Evolutionary conservation across 164 flowering plant genomes (phyloP).

Genomic region (Dillenia suffruticosa): DNA sequence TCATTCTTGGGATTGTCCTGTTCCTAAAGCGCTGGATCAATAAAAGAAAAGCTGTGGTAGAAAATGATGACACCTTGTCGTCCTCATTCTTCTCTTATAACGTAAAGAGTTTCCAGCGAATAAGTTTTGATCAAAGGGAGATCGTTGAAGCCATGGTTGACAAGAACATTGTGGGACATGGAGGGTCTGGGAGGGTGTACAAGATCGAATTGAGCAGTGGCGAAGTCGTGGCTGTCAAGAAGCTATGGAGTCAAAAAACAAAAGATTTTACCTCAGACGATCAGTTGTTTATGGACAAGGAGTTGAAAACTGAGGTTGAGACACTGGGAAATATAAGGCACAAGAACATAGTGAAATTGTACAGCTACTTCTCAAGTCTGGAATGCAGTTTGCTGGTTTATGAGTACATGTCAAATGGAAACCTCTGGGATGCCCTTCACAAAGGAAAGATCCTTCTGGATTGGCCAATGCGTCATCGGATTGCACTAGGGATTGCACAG

Average conservation of each 20-base stretch:
- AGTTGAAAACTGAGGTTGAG: conserved; percentile 78
- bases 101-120: conserved; percentile 72
- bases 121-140: conserved; percentile 60
- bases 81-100: conserved; percentile 57
- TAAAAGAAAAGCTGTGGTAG: conserved; percentile 28
- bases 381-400: conserved; percentile 74
- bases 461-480: conserved; percentile 83
- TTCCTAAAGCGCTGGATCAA: conserved; percentile 43
- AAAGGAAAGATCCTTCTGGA: conserved; percentile 47
- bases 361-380: conserved; percentile 66
- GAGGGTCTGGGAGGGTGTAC: conserved; percentile 93
- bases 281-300: conserved; percentile 48
- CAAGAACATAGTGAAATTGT: conserved; percentile 89
- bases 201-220: conserved; percentile 64
- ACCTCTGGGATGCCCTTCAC: conserved; percentile 90
- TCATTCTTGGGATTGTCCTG: conserved; percentile 45
- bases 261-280: conserved; percentile 52
- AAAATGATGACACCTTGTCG: conserved; percentile 43
- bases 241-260: conserved; percentile 57
- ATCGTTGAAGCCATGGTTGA: conserved; percentile 66
- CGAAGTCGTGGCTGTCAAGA: conserved; percentile 80
- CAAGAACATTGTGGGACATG: conserved; percentile 86
- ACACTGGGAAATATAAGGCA: conserved; percentile 89
- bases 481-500: conserved; percentile 90
- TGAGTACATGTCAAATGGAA: conserved; percentile 96